phyloP scores from a whole-genome alignment of 805 yeast genomes.

The Candida incommunis region DNA sequence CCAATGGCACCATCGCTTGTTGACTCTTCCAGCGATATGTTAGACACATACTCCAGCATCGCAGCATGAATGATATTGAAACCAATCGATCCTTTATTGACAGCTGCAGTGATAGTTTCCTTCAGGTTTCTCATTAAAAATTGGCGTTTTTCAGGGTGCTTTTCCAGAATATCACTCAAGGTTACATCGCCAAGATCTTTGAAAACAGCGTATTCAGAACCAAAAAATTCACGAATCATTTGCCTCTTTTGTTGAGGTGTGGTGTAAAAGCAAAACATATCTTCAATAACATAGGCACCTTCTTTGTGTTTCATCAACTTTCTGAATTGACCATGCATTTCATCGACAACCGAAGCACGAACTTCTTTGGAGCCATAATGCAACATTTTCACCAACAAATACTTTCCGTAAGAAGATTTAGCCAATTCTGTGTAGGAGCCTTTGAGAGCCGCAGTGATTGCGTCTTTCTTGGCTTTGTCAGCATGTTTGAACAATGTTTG shows the following conservation, averaged over 20 bases:
- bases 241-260: conserved; percentile 73
- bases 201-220: conserved; percentile 86
- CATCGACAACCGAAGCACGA: conserved; percentile 60
- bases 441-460: conserved; percentile 51
- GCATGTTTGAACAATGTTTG: conserved; percentile 87
- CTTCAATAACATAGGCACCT: conserved; percentile 97
- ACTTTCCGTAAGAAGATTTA: conserved; percentile 88
- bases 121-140: conserved; percentile 60
- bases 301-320: conserved; percentile 93
- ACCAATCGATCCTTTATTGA: conserved; percentile 91
- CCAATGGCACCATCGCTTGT: conserved; percentile 5
- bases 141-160: conserved; percentile 63
- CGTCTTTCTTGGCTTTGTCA: conserved; percentile 61
- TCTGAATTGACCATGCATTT: conserved; percentile 80
- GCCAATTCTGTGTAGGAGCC: conserved; percentile 73
- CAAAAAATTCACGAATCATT: conserved; percentile 94
- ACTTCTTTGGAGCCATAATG: conserved; percentile 85
- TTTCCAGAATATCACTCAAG: conserved; percentile 51
- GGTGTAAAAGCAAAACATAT: conserved; percentile 72
- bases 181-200: conserved; percentile 55
- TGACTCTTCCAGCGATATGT: conserved; percentile 38
- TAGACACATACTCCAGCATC: conserved; percentile 73
- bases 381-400: conserved; percentile 70
- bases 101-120: conserved; percentile 79
- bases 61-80: conserved; percentile 94